Percentiles rank a stretch among this genome's conserved stretches.
Conservation (phyloP, 108 stramenopile genomes). For the Cyclotella baltica region DNA sequence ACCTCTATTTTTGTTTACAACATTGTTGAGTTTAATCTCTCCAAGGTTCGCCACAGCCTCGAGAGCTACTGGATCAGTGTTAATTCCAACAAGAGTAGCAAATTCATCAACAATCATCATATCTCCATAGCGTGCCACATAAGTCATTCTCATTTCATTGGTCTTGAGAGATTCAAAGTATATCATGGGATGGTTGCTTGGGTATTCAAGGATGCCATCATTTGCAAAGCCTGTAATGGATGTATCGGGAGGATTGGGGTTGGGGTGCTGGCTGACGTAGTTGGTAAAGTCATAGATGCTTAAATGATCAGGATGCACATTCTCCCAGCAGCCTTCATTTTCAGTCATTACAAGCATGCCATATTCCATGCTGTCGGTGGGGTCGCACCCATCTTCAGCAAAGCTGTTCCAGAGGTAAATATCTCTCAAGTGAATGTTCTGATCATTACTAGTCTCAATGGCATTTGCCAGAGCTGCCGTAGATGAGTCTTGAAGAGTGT, state of each 20-base stretch:
- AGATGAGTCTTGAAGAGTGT: constrained; percentile 28
- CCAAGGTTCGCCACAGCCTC: constrained; percentile 27
- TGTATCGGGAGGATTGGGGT: constrained; percentile 12
- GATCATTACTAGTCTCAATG: constrained; percentile 45
- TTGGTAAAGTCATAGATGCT: constrained; percentile 47
- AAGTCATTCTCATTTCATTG: constrained; percentile 6
- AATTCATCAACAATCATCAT: constrained; percentile 50
- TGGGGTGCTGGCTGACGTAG: constrained; percentile 33
- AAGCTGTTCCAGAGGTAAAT: constrained; percentile 38
- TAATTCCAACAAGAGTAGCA: constrained; percentile 21
- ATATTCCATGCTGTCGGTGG: constrained; percentile 27
- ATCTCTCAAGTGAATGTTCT: constrained; percentile 46
- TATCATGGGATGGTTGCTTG: constrained; percentile 35
- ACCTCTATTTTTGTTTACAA: constrained; percentile 28
- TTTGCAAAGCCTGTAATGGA: constrained; percentile 35
- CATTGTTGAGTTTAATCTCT: constrained; percentile 28
- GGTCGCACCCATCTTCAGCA: constrained; percentile 39
- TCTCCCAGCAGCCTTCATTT: constrained; percentile 57
- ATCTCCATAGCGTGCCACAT: constrained; percentile 42
- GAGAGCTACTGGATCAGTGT: constrained; percentile 23
- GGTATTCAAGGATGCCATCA: constrained; percentile 40
- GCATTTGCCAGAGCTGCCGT: constrained; percentile 18
- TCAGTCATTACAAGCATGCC: constrained; percentile 58
- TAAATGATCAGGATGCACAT: constrained; percentile 57
- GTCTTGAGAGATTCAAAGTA: constrained; percentile 48